These are phyloP conservation scores for Pseudopyrenochaeta lycopersici DNA, from an alignment of 2,329 filamentous ascomycete species.

Conservation along the genomic window DNA sequence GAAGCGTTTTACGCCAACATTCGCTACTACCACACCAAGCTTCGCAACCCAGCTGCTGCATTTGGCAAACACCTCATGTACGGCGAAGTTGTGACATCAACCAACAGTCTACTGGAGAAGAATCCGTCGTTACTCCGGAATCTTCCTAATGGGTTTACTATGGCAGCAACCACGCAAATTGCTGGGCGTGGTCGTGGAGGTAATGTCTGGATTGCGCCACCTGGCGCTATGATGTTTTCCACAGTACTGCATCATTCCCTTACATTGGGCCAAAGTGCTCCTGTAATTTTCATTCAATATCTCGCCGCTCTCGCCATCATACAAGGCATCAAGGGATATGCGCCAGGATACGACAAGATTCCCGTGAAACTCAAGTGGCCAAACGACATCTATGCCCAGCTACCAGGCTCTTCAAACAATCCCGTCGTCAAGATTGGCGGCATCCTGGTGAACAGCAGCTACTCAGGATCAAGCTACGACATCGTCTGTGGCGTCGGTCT, in stretches of 20 bases:
- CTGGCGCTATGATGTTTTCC: conserved; percentile 87
- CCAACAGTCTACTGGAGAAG: conserved; percentile 93
- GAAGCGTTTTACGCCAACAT: conserved; percentile 78
- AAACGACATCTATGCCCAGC: conserved; percentile 76
- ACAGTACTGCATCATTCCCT: conserved; percentile 85
- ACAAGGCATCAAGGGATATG: conserved; percentile 82
- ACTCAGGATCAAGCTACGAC: conserved; percentile 79
- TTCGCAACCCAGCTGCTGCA: conserved; percentile 62
- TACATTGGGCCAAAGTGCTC: conserved; percentile 73
- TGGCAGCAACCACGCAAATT: conserved; percentile 86
- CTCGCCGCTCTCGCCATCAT: conserved; percentile 88
- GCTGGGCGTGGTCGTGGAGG: conserved; percentile 86
- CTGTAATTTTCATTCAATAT: conserved; percentile 94
- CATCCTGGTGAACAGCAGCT: conserved; percentile 89
- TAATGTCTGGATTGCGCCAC: conserved; percentile 94
- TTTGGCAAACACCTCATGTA: conserved; percentile 87
- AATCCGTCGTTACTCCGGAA: conserved; percentile 80
- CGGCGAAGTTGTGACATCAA: conserved; percentile 91
- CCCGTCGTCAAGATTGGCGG: conserved; percentile 89
- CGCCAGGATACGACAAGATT: conserved; percentile 74
- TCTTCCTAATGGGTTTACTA: conserved; percentile 85
- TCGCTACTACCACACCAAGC: conserved; percentile 68
- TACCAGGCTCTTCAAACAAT: conserved; percentile 60
- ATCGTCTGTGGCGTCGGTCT: conserved; percentile 84
- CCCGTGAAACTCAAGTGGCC: conserved; percentile 96